A percentile compares a stretch with the other conserved stretches of the same genome.
These are phyloP conservation scores for Neopestalotiopsis sp. DNA, from an alignment of 2,329 filamentous ascomycete genomes.

Conservation along the genomic window DNA sequence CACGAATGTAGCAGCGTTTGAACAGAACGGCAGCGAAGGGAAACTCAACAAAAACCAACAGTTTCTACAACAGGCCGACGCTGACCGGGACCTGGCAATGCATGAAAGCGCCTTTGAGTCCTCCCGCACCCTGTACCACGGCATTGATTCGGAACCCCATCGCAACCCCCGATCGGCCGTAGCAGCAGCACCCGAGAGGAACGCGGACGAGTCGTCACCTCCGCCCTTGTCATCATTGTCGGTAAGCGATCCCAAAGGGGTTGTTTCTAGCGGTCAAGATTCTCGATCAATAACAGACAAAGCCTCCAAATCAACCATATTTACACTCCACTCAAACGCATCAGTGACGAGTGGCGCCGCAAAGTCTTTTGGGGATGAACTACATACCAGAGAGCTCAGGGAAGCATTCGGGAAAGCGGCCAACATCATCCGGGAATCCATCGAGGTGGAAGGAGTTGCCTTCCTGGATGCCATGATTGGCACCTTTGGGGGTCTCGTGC, in stretches of 20 bases:
- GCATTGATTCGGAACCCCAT: background rate
- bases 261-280: background rate
- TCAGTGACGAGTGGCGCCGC: constrained; percentile 4
- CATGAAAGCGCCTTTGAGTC: background rate
- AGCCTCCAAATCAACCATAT: constrained; percentile 11
- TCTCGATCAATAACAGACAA: background rate
- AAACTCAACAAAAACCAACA: constrained; percentile 28
- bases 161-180: background rate
- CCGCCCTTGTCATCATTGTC: background rate
- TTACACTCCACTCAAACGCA: background rate
- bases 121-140: background rate
- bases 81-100: background rate
- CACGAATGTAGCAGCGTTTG: constrained; percentile 23
- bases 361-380: constrained; percentile 15
- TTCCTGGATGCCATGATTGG: constrained; percentile 38
- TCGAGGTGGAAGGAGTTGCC: constrained; percentile 46
- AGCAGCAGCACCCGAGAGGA: background rate
- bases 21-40: constrained; percentile 27
- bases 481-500: constrained; percentile 23
- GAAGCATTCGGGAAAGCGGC: constrained; percentile 48
- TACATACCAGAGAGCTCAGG: constrained; percentile 17
- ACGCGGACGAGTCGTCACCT: background rate
- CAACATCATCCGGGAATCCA: constrained; percentile 47
- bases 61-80: constrained; percentile 13
- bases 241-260: background rate